Conservation (phyloP, 768 basidiomycete genomes). For the Amanita pallidorosea region DNA sequence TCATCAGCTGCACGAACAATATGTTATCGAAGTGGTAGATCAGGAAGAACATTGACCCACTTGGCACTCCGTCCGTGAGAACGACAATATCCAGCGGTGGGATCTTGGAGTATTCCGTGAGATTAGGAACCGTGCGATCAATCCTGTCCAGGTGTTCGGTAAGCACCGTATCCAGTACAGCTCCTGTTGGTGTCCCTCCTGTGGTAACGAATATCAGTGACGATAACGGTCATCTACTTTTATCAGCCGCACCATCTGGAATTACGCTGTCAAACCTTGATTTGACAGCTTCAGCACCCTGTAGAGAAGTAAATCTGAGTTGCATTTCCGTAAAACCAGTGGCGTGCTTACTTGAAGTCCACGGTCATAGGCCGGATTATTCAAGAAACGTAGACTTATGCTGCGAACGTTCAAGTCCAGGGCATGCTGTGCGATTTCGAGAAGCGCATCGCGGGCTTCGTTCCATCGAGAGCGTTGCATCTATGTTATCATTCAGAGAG, state of each 20-base stretch:
- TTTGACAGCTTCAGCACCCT: slow-evolving; percentile 13
- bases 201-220: not conserved
- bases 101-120: slow-evolving; percentile 12
- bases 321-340: not conserved
- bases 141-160: slow-evolving; percentile 13
- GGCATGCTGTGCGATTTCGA: slow-evolving; percentile 20
- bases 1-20: slow-evolving; percentile 9
- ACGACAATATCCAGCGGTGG: slow-evolving; percentile 22
- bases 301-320: not conserved
- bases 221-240: not conserved
- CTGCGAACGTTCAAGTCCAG: slow-evolving; percentile 13
- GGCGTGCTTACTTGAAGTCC: not conserved
- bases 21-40: not conserved
- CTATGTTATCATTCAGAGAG: not conserved
- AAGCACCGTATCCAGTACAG: slow-evolving; percentile 13
- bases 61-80: slow-evolving; percentile 21
- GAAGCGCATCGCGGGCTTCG: slow-evolving; percentile 16
- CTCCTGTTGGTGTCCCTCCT: slow-evolving; percentile 22
- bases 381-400: slow-evolving; percentile 18
- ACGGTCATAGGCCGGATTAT: slow-evolving; percentile 2
- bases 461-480: slow-evolving; percentile 15
- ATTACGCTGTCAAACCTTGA: slow-evolving; percentile 12
- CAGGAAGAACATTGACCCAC: slow-evolving; percentile 10
- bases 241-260: slow-evolving; percentile 7
- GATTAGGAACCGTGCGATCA: not conserved